Percentiles rank a stretch among this genome's conserved stretches.
phyloP scores from a whole-genome alignment of 495 filamentous ascomycete species.

The Penicillium steckii region DNA sequence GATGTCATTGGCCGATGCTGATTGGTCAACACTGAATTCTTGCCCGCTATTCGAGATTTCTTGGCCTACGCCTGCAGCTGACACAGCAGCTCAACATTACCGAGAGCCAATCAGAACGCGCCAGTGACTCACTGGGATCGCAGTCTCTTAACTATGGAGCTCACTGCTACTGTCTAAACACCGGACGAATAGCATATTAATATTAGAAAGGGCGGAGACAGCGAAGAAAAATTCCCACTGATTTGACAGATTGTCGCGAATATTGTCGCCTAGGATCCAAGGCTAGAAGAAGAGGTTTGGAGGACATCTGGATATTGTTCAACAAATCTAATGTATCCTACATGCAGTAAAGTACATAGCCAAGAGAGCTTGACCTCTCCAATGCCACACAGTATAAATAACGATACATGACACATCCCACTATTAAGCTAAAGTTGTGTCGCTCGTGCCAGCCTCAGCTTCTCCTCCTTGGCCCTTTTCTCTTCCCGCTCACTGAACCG shows the following conservation, averaged over 20 bases:
- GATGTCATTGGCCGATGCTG: background rate
- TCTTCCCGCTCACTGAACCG: constrained; percentile 59
- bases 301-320: background rate
- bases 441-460: constrained; percentile 8
- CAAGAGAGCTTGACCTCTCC: constrained; percentile 3
- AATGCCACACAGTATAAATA: constrained; percentile 4
- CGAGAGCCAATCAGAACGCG: background rate
- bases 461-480: constrained; percentile 19
- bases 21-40: background rate
- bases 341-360: constrained; percentile 6
- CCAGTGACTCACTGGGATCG: background rate
- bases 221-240: background rate
- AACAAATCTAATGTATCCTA: background rate
- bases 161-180: background rate
- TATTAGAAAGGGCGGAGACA: background rate
- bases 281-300: background rate
- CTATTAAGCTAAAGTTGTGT: constrained; percentile 7
- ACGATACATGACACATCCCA: background rate
- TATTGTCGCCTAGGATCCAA: background rate
- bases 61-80: background rate
- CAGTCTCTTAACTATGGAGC: background rate
- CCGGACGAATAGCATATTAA: background rate
- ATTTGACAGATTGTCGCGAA: background rate
- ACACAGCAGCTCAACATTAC: background rate
- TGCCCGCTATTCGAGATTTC: background rate